phyloP scores from a whole-genome alignment of 208 protist genomes.

The Crithidia sp. region DNA sequence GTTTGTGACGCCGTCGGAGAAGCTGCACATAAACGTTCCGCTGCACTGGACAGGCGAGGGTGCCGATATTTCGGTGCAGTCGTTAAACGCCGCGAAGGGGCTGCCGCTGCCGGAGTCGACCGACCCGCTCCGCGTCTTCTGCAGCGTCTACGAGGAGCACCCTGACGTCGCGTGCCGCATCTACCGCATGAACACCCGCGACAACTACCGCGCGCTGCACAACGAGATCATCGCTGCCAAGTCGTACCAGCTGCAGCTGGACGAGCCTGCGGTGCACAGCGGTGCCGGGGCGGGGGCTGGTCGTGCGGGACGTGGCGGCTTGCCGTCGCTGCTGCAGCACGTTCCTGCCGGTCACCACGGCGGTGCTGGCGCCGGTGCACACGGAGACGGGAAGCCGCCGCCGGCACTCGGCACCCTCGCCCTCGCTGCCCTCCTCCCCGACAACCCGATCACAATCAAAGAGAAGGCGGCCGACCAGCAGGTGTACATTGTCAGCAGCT shows the following conservation, averaged over 20 bases:
- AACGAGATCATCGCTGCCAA: conserved; percentile 77
- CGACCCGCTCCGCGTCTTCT: conserved; percentile 78
- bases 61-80: conserved; percentile 42
- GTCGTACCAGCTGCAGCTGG: conserved; percentile 46
- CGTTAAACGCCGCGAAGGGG: conserved; percentile 57
- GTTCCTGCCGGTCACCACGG: conserved; percentile 4
- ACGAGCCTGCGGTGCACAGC: conserved; percentile 17
- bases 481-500: conserved; percentile 67
- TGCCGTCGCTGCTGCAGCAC: conserved; percentile 16
- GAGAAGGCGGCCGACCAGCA: conserved; percentile 40
- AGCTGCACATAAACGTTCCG: conserved; percentile 62
- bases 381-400: conserved; percentile 8
- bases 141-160: conserved; percentile 76
- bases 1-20: conserved; percentile 59
- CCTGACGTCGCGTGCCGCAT: conserved; percentile 44
- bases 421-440: conserved; percentile 50
- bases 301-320: conserved; percentile 4
- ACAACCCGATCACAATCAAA: conserved; percentile 62
- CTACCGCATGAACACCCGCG: conserved; percentile 66
- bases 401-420: conserved; percentile 33
- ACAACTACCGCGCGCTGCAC: conserved; percentile 72
- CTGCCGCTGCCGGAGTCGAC: conserved; percentile 45
- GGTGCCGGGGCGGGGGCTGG: background rate
- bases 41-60: conserved; percentile 68
- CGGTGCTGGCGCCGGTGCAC: background rate